Evolutionary conservation across 2,329 filamentous ascomycete genomes (phyloP).

Genomic region (Fusarium sp.): DNA sequence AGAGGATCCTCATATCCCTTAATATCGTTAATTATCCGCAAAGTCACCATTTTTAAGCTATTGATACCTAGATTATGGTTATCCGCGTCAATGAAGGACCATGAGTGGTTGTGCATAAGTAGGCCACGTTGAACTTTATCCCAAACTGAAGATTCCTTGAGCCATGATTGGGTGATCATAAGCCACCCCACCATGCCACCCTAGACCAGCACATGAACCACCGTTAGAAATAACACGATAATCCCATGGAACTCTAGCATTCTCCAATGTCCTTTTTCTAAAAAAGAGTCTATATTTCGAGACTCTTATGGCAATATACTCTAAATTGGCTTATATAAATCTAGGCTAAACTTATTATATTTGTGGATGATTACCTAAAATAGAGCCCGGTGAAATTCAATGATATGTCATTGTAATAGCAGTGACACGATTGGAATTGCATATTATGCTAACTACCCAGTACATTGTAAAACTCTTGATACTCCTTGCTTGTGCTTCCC

Average conservation of each 20-base stretch:
- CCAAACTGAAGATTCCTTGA: conserved; percentile 14
- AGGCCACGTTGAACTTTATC: conserved; percentile 17
- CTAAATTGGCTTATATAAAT: background rate
- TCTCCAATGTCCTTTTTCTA: background rate
- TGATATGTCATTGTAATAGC: no score
- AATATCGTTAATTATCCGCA: conserved; percentile 25
- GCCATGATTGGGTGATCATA: background rate
- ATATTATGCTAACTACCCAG: no score
- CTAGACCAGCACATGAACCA: background rate
- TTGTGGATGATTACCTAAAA: background rate
- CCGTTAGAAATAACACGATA: background rate
- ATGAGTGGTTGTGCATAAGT: background rate
- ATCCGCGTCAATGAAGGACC: conserved; percentile 1
- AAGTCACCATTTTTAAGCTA: background rate
- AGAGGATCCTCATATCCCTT: conserved; percentile 37
- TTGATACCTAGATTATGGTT: background rate
- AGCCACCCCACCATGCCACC: background rate
- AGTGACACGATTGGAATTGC: background rate
- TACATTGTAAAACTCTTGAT: background rate
- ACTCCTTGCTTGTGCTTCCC: conserved; percentile 13
- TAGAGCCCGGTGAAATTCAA: no score
- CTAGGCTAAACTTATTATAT: background rate
- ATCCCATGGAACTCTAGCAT: background rate
- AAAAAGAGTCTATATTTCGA: background rate
- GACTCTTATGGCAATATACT: background rate